phyloP scores from a whole-genome alignment of 106 monocot species.

The Apostasia ramifera region DNA sequence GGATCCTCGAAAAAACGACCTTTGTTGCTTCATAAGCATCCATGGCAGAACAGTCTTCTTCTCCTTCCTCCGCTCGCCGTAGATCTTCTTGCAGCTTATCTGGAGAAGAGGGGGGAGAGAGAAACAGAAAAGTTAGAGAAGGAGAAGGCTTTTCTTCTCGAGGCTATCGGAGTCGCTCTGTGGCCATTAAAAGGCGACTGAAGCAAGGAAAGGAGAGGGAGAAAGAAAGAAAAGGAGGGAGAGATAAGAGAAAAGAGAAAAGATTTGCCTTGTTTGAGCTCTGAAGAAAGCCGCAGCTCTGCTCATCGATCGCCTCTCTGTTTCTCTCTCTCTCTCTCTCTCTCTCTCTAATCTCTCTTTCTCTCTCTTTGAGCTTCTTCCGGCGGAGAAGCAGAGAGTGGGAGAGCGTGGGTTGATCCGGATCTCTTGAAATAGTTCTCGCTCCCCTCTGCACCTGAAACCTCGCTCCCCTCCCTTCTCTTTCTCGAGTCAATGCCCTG shows the following conservation, averaged over 20 bases:
- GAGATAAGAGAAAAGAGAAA: neutral
- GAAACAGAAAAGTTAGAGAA: neutral
- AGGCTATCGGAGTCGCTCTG: too few species aligned
- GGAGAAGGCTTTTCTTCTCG: too few species aligned
- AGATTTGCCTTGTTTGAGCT: neutral
- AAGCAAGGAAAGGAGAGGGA: neutral
- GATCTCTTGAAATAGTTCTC: constrained; percentile 6
- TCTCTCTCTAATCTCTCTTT: neutral
- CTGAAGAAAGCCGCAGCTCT: neutral
- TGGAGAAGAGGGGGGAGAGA: neutral
- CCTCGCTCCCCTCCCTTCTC: neutral
- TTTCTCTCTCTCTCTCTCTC: constrained; percentile 1
- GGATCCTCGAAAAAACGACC: constrained; percentile 85
- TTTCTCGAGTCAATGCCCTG: too few species aligned
- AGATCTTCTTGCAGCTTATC: neutral
- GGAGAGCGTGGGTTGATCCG: neutral
- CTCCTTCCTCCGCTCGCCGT: neutral
- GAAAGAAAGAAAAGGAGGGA: constrained; percentile 3
- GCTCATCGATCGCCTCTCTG: neutral
- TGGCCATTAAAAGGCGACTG: neutral
- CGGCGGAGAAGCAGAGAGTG: constrained; percentile 1
- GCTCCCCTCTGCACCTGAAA: constrained; percentile 2
- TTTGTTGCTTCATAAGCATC: constrained; percentile 93
- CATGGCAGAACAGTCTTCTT: constrained; percentile 31
- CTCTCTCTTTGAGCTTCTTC: neutral